Base-by-base conservation (phyloP, 257 asterid species). In the Linderniella brevidens region DNA sequence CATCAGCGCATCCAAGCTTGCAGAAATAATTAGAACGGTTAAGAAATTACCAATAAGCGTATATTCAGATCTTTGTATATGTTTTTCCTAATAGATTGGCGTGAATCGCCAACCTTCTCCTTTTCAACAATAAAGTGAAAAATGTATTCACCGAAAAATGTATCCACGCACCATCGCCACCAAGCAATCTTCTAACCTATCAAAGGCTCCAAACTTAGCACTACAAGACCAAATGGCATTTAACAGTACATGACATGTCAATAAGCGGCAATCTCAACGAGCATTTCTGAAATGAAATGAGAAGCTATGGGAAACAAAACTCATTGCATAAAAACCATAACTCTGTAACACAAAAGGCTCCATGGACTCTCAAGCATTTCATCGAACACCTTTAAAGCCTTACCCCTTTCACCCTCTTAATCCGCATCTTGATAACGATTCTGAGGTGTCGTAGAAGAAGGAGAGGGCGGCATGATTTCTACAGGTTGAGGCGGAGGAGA, bases 141-240 rank as follows among this genome's bases (percentile, higher is more conserved):
- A 64, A 88, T 95, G 19, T 74, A 88, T 66, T 88, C 98, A 47
- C 56, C 68, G 35, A 71, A 73, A 10, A 55, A 48, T 57, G 50
- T 61, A 88, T 60, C 98, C 98, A 88, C 62, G 84, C 72, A 59
- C 84, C 78, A 70, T 88, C 98, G 50, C 98, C 98, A 52, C 84
- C 80, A 58, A 94, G 95, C 68, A 88, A 68, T 61, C 80, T 70
- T 67, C 94, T 78, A 60, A 88, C 86, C 49, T 45, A 17, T 5
- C 15, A 45, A 45, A 14, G 46, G 14, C 15, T 7, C 13, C 5
- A 41, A 4, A 41, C 5, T 13, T 4, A 7, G n/a, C n/a, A n/a
- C n/a, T n/a, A n/a, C n/a, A n/a, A n/a, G n/a, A n/a, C n/a, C n/a
- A n/a, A n/a, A n/a, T n/a, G n/a, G n/a, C n/a, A n/a, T n/a, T n/a